phyloP scores from a whole-genome alignment of 2,329 filamentous ascomycete genomes.

The Rasamsonia emersonii region DNA sequence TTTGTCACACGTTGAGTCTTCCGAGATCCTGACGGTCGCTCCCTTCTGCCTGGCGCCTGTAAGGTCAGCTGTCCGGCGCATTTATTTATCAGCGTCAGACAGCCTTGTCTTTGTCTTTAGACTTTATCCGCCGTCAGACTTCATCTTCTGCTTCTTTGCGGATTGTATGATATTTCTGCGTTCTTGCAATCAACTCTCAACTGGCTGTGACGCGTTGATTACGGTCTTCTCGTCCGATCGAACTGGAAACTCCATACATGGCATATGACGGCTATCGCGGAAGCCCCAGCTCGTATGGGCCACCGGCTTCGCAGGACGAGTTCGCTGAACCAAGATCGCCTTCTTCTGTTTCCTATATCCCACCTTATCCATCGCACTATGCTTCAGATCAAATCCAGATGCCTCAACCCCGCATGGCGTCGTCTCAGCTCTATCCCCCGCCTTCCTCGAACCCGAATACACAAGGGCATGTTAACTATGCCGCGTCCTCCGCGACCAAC shows the following conservation, averaged over 20 bases:
- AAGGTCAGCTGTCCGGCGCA: too few species aligned
- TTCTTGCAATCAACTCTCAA: too few species aligned
- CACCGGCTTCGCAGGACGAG: constrained; percentile 11
- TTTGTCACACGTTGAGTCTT: too few species aligned
- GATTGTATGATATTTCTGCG: too few species aligned
- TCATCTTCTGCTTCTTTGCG: too few species aligned
- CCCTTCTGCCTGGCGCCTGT: too few species aligned
- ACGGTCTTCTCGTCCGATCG: constrained; percentile 1
- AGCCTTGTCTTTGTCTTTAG: too few species aligned
- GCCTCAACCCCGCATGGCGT: constrained; percentile 27
- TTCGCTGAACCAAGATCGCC: constrained; percentile 11
- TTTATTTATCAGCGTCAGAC: too few species aligned
- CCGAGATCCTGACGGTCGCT: too few species aligned
- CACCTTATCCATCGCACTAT: constrained; percentile 26
- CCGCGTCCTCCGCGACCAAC: constrained; percentile 18
- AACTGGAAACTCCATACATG: constrained; percentile 23
- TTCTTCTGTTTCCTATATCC: constrained; percentile 16
- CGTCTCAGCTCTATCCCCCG: constrained; percentile 8
- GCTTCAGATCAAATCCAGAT: constrained; percentile 23
- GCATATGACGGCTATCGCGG: constrained; percentile 36
- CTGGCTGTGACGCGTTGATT: neutral
- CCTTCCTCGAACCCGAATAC: constrained; percentile 13
- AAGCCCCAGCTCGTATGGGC: constrained; percentile 20
- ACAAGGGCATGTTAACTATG: constrained; percentile 3
- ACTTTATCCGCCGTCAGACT: too few species aligned